Evolutionary conservation across 805 yeast genomes (phyloP).

Genomic region (Cyberlindnera lachancei): DNA sequence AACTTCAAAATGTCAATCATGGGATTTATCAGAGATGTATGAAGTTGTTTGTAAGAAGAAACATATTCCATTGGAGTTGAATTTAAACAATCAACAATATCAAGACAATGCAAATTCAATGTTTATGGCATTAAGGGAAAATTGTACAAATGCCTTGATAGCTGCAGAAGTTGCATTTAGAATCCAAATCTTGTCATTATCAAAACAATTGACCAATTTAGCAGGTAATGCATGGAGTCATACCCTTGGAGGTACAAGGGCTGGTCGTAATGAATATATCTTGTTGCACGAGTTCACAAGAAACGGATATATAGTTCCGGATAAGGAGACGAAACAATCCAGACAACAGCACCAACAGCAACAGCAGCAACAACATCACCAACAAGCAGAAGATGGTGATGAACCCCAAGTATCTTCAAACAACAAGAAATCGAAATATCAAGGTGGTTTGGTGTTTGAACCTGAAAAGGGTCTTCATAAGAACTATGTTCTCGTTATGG

Average conservation of each 20-base stretch:
- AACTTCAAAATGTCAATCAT: constrained; percentile 85
- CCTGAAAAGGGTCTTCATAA: constrained; percentile 94
- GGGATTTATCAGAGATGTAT: constrained; percentile 92
- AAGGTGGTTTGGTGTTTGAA: constrained; percentile 94
- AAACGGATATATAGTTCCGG: constrained; percentile 81
- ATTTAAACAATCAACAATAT: constrained; percentile 58
- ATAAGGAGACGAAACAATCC: constrained; percentile 47
- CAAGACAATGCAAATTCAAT: constrained; percentile 61
- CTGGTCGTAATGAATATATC: constrained; percentile 92
- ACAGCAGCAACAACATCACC: constrained; percentile 16
- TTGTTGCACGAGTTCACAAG: constrained; percentile 84
- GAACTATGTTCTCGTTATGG: constrained; percentile 88
- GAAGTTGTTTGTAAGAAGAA: constrained; percentile 64
- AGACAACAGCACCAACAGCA: constrained; percentile 28
- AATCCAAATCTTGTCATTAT: constrained; percentile 77
- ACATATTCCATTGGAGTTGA: constrained; percentile 60
- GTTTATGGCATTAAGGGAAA: constrained; percentile 64
- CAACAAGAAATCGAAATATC: constrained; percentile 64
- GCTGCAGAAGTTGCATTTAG: constrained; percentile 74
- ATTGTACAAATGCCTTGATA: constrained; percentile 55
- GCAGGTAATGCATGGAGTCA: constrained; percentile 98
- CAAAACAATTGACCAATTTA: constrained; percentile 83
- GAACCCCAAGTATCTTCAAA: constrained; percentile 41
- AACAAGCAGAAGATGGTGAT: constrained; percentile 22
- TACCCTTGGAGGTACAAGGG: constrained; percentile 89